Evolutionary conservation across 331 rosid genomes (phyloP).

Genomic region (Malus hybrid): DNA sequence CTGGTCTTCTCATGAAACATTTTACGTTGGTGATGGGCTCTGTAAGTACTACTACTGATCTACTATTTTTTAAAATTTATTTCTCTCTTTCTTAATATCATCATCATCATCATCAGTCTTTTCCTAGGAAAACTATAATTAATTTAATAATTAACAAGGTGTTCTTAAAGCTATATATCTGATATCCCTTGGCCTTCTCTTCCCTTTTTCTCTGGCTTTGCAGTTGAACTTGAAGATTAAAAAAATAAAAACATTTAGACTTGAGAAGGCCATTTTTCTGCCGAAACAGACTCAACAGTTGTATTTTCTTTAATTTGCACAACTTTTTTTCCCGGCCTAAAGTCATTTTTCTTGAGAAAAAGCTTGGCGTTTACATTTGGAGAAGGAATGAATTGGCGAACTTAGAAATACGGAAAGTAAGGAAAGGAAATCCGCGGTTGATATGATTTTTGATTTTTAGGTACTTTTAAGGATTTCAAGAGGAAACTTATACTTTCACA

Average conservation of each 20-base stretch:
- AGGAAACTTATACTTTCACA: neutral
- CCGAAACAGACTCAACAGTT: neutral
- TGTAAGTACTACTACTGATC: conserved; percentile 23
- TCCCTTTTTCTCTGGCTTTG: neutral
- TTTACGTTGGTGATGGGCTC: conserved; percentile 34
- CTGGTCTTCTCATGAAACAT: conserved; percentile 33
- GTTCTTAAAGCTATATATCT: neutral
- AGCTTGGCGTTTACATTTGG: neutral
- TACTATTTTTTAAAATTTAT: neutral
- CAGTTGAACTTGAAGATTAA: neutral
- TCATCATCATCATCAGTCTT: neutral
- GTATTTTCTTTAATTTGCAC: neutral
- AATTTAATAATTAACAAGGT: too few relatives aligned
- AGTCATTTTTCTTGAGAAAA: neutral
- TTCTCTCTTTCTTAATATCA: neutral
- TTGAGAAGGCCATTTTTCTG: neutral
- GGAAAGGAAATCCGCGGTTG: neutral
- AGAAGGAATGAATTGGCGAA: neutral
- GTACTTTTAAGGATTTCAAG: neutral
- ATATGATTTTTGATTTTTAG: too few relatives aligned
- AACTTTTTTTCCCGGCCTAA: neutral
- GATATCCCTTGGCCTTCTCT: neutral
- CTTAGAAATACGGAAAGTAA: neutral
- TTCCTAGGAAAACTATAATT: neutral
- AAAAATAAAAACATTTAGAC: neutral